Evolutionary conservation across 1,139 yeast species (phyloP).

Genomic region (Pichia kudriavzevii): DNA sequence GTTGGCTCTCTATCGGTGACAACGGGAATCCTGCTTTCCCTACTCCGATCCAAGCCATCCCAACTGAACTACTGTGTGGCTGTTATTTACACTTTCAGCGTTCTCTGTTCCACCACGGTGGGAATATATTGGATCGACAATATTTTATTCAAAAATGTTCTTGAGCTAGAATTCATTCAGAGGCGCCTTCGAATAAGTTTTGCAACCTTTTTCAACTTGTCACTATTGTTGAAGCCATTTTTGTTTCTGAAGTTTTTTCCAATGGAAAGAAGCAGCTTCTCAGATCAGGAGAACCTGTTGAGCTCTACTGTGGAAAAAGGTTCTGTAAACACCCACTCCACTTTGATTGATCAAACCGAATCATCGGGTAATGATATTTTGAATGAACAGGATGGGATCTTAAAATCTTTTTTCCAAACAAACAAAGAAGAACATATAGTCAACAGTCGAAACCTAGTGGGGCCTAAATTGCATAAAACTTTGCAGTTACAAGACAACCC

Average conservation of each 20-base stretch:
- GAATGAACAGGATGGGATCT: neutral
- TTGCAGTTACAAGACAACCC: neutral
- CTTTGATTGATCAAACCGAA: neutral
- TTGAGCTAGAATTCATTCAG: neutral
- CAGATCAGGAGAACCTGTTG: too few species aligned
- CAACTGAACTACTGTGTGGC: neutral
- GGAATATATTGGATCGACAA: slow-evolving; percentile 14
- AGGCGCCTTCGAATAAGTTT: slow-evolving; percentile 10
- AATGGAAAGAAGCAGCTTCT: too few species aligned
- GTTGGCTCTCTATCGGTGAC: neutral
- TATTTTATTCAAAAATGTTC: slow-evolving; percentile 3
- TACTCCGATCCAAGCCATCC: neutral
- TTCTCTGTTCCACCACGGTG: slow-evolving; percentile 4
- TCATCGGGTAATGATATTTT: neutral
- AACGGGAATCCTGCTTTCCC: neutral
- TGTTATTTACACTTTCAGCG: neutral
- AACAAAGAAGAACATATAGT: too few species aligned
- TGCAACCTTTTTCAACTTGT: slow-evolving; percentile 8
- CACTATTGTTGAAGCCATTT: slow-evolving; percentile 5
- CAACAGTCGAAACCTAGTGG: too few species aligned
- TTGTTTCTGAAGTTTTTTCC: neutral
- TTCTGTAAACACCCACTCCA: neutral
- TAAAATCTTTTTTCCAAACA: neutral
- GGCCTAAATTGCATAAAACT: slow-evolving; percentile 1
- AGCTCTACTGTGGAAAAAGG: neutral